These are phyloP conservation scores for Lodderomyces margitis DNA, from an alignment of 1,139 yeast species.

Conservation along the genomic window DNA sequence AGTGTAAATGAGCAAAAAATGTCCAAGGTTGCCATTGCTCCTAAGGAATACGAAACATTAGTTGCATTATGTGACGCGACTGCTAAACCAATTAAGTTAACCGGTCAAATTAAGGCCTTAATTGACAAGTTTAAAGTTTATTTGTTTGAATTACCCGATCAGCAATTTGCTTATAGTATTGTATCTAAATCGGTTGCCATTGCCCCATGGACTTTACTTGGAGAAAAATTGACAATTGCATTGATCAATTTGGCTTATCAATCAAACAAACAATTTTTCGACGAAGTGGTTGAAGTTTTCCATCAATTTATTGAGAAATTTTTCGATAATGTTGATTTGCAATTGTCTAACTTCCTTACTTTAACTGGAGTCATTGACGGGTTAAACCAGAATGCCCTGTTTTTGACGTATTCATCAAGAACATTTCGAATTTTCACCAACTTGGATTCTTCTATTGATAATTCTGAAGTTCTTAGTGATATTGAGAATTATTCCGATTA, in stretches of 20 bases:
- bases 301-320: conserved; percentile 26
- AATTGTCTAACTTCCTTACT: conserved; percentile 41
- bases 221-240: conserved; percentile 35
- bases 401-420: conserved; percentile 28
- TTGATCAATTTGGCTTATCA: conserved; percentile 37
- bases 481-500: conserved; percentile 35
- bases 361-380: conserved; percentile 49
- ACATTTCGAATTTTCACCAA: conserved; percentile 34
- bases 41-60: conserved; percentile 69
- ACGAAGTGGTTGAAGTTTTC: conserved; percentile 30
- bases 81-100: conserved; percentile 33
- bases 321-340: conserved; percentile 22
- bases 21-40: conserved; percentile 40
- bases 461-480: conserved; percentile 39
- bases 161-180: conserved; percentile 32
- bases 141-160: conserved; percentile 58
- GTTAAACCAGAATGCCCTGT: conserved; percentile 30
- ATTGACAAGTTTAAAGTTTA: conserved; percentile 56
- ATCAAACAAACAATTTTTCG: conserved; percentile 26
- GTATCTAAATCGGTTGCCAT: conserved; percentile 24
- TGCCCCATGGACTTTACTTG: conserved; percentile 39
- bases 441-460: conserved; percentile 41
- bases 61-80: conserved; percentile 64
- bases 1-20: conserved; percentile 12
- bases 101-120: conserved; percentile 50